Percentiles rank a stretch among this genome's conserved stretches.
phyloP scores from a whole-genome alignment of 2,329 filamentous ascomycete species.

The Geosmithia morbida region DNA sequence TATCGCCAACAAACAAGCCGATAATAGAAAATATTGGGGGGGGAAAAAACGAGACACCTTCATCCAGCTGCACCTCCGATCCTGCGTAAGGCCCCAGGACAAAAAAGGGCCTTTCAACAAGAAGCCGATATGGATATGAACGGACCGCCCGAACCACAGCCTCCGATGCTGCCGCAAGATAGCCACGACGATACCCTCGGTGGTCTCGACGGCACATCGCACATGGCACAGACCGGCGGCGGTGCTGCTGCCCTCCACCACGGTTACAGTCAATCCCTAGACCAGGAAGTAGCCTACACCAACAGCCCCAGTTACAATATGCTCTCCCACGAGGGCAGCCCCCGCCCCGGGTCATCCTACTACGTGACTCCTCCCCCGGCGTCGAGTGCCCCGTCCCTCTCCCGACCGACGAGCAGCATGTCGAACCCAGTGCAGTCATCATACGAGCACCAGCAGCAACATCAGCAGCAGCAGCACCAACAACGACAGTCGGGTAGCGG shows the following conservation, averaged over 20 bases:
- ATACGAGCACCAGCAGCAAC: conserved; percentile 1
- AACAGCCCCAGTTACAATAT: not conserved
- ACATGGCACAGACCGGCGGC: conserved; percentile 12
- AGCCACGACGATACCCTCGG: conserved; percentile 33
- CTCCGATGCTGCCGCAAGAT: conserved; percentile 13
- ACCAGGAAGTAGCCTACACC: conserved; percentile 25
- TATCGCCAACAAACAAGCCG: not conserved
- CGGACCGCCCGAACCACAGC: conserved; percentile 3
- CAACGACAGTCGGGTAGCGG: not conserved
- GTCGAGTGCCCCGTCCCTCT: conserved; percentile 27
- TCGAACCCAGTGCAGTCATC: conserved; percentile 20
- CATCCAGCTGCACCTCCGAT: conserved; percentile 9
- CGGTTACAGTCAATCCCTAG: conserved; percentile 32
- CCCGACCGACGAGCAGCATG: conserved; percentile 40
- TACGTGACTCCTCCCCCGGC: conserved; percentile 28
- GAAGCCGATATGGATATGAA: conserved; percentile 25
- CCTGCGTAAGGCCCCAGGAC: conserved; percentile 6
- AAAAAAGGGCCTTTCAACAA: conserved; percentile 28
- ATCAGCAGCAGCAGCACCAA: not conserved
- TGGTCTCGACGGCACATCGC: conserved; percentile 31
- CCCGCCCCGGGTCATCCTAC: conserved; percentile 19
- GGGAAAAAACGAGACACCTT: too few species aligned
- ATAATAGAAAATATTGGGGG: not conserved
- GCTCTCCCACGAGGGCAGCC: conserved; percentile 9
- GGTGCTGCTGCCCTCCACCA: conserved; percentile 21